These are phyloP conservation scores for Geotrichum candidum DNA, from an alignment of 1,139 yeast species.

Conservation along the genomic window DNA sequence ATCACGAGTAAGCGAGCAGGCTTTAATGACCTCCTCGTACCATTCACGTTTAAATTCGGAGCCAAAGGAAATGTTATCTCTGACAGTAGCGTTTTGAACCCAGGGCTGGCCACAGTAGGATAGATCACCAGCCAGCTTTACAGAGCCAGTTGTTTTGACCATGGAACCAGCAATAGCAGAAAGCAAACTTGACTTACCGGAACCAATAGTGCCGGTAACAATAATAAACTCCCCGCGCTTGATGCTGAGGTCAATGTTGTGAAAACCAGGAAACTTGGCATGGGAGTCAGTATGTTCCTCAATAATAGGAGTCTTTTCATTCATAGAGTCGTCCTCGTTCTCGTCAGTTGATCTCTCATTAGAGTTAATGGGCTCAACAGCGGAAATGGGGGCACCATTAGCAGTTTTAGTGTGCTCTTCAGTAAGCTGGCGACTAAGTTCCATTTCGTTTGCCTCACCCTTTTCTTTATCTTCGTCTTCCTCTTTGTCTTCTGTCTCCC, in stretches of 20 bases:
- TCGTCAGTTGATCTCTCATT: not conserved
- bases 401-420: slow-evolving; percentile 27
- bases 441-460: slow-evolving; percentile 13
- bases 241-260: slow-evolving; percentile 42
- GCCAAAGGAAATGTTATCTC: slow-evolving; percentile 73
- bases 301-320: not conserved
- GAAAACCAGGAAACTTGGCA: slow-evolving; percentile 40
- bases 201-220: slow-evolving; percentile 65
- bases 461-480: slow-evolving; percentile 25
- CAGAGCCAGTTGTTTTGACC: slow-evolving; percentile 46
- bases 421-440: slow-evolving; percentile 22
- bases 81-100: slow-evolving; percentile 79
- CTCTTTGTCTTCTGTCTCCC: slow-evolving; percentile 50
- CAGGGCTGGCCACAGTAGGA: slow-evolving; percentile 57
- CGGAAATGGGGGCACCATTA: slow-evolving; percentile 25
- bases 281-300: slow-evolving; percentile 21
- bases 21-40: slow-evolving; percentile 52
- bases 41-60: slow-evolving; percentile 46
- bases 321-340: slow-evolving; percentile 28
- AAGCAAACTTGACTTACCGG: slow-evolving; percentile 63
- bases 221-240: slow-evolving; percentile 57
- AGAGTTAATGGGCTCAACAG: slow-evolving; percentile 37
- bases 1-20: slow-evolving; percentile 66
- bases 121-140: slow-evolving; percentile 38
- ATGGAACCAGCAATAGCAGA: slow-evolving; percentile 58